Evolutionary conservation across 2,329 filamentous ascomycete species (phyloP).

Genomic region (Monosporascus sp.): DNA sequence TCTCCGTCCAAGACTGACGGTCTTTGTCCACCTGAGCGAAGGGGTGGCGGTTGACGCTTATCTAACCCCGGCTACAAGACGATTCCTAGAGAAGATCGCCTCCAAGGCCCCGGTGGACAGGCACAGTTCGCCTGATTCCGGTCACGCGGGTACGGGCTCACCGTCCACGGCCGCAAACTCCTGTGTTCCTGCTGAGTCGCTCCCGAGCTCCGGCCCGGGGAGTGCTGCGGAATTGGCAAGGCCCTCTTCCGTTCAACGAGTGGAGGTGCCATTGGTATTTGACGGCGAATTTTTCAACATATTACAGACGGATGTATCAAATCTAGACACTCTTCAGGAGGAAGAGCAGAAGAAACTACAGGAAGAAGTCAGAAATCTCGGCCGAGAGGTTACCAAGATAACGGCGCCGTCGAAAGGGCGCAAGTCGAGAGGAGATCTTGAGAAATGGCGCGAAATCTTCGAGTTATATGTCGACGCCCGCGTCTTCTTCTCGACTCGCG

Average conservation of each 20-base stretch:
- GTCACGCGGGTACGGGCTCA: not conserved
- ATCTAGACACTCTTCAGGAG: conserved; percentile 62
- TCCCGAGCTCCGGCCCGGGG: too few relatives aligned
- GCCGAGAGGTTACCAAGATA: conserved; percentile 57
- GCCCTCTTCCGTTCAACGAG: conserved; percentile 24
- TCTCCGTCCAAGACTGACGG: conserved; percentile 64
- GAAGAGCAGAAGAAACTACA: conserved; percentile 60
- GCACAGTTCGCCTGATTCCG: not conserved
- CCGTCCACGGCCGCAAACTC: not conserved
- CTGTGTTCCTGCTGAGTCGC: not conserved
- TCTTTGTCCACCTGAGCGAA: conserved; percentile 61
- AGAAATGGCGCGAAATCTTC: conserved; percentile 75
- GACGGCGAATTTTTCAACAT: conserved; percentile 76
- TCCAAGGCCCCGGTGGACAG: conserved; percentile 22
- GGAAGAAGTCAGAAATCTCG: conserved; percentile 57
- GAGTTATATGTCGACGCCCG: conserved; percentile 74
- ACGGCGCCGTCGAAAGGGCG: conserved; percentile 58
- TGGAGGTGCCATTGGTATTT: conserved; percentile 74
- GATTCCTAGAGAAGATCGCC: conserved; percentile 57
- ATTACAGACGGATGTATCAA: conserved; percentile 64
- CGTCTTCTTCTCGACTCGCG: conserved; percentile 76
- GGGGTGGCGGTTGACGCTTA: conserved; percentile 64
- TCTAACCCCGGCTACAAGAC: conserved; percentile 58
- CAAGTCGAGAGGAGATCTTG: conserved; percentile 58
- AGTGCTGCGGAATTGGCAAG: not conserved